Evolutionary conservation across 2,329 filamentous ascomycete genomes (phyloP), one percentile per base, ranked within the genome.

Genomic region (Fusarium decemcellulare): DNA sequence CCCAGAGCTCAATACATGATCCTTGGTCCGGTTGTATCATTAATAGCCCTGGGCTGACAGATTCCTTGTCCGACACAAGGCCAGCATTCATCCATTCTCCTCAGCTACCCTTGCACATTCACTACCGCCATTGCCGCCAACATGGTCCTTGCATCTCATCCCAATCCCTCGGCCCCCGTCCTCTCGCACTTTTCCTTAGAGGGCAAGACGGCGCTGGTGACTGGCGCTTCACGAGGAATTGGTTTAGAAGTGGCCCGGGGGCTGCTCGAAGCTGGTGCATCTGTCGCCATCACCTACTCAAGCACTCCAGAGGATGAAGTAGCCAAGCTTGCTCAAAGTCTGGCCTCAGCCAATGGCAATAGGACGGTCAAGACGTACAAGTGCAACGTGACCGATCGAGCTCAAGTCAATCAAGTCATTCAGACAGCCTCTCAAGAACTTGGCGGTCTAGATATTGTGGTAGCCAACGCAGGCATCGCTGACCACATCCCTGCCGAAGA

Each of bases 201-300:
- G 2, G 79, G 77, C 29, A 82, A 84, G 63, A 79, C 82, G n/a
- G 82, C 86, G n/a, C 76, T 86, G 18, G 79, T 87, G 30, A 87
- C 84, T 0, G 85, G 84, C 40, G 84, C 80, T 54, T 87, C 84
- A 56, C 76, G 79, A n/a, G 86, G 85, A 0, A 80, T 88, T 1
- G 86, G 86, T 15, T 83, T 92, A 2, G 53, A 72, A 42, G 67
- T 73, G 5, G 68, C 64, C 14, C 62, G 29, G 6, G 72, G 69
- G 4, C 65, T 75, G 8, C 59, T 68, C 8, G 71, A 74, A 48
- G 72, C 72, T n/a, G 71, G 71, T 34, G 72, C 72, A 9, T 56
- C 56, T 6, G 73, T 73, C 12, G 73, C 68, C 40, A 61, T 75
- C 47, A 73, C 67, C 8, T 73, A 73, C 42, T 68, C 61, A 2